These are phyloP conservation scores for Paramecium sexaurelia DNA, from an alignment of 73 alveolate species.

Conservation along the genomic window DNA sequence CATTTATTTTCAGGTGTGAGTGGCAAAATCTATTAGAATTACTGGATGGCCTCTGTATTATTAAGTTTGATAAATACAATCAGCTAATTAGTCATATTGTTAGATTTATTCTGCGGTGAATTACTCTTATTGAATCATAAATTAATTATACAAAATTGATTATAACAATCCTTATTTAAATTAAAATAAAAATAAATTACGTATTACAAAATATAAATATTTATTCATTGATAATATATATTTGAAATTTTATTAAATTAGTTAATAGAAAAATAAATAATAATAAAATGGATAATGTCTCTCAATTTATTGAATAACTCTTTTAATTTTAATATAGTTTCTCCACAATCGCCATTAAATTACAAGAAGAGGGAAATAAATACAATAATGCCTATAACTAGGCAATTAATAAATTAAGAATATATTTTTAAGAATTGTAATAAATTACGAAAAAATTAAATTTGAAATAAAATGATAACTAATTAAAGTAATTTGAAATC, in stretches of 20 bases:
- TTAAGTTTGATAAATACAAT: neutral
- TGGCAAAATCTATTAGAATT: neutral
- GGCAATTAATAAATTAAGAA: neutral
- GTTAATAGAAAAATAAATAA: neutral
- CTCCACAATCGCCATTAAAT: neutral
- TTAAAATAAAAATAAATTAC: no score
- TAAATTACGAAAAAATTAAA: neutral
- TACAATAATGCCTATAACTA: neutral
- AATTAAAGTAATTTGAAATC: neutral
- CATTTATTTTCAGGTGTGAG: constrained; percentile 29
- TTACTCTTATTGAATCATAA: neutral
- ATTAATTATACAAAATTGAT: neutral
- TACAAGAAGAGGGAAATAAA: neutral
- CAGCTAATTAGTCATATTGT: neutral
- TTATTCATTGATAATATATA: neutral
- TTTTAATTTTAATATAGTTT: neutral
- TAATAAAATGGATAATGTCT: neutral
- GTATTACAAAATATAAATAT: no score
- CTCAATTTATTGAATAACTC: neutral
- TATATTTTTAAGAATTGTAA: neutral
- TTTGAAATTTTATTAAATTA: no score
- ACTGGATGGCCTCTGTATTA: neutral
- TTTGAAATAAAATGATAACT: neutral
- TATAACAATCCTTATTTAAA: neutral
- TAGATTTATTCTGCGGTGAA: neutral